Conservation (phyloP, 169 alveolate genomes). For the Plasmodium billcollinsi region DNA sequence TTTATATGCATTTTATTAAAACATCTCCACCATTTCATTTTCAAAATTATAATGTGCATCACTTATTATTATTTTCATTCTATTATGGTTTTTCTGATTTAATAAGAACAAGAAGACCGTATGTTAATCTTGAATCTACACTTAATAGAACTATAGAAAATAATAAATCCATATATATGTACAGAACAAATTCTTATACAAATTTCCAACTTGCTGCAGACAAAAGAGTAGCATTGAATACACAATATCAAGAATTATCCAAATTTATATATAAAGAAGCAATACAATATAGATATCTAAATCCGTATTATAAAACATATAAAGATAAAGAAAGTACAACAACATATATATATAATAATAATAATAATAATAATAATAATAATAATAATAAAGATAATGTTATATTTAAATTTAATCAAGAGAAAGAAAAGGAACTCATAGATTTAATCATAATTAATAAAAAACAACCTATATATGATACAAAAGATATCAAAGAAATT, state of each 20-base stretch:
- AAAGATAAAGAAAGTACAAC: not conserved
- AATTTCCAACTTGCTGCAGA: conserved; percentile 22
- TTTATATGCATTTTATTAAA: conserved; percentile 46
- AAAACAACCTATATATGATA: conserved; percentile 18
- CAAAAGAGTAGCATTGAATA: conserved; percentile 36
- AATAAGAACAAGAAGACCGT: conserved; percentile 53
- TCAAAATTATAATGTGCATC: conserved; percentile 38
- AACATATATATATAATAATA: not conserved
- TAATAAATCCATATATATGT: conserved; percentile 20
- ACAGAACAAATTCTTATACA: conserved; percentile 27
- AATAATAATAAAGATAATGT: not conserved
- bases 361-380: not conserved
- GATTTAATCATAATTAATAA: conserved; percentile 24
- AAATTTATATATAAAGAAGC: conserved; percentile 54
- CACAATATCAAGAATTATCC: conserved; percentile 38
- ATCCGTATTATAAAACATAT: not conserved
- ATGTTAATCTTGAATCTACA: conserved; percentile 42
- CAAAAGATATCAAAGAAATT: conserved; percentile 27
- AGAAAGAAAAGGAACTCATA: conserved; percentile 24
- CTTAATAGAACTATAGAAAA: conserved; percentile 37
- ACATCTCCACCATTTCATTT: conserved; percentile 66
- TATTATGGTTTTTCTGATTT: conserved; percentile 66
- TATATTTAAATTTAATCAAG: conserved; percentile 17
- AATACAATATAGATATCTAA: conserved; percentile 23
- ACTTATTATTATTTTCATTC: conserved; percentile 57